Evolutionary conservation across 176 grass and related monocot genomes (phyloP).

Genomic region (Ensete glaucum): DNA sequence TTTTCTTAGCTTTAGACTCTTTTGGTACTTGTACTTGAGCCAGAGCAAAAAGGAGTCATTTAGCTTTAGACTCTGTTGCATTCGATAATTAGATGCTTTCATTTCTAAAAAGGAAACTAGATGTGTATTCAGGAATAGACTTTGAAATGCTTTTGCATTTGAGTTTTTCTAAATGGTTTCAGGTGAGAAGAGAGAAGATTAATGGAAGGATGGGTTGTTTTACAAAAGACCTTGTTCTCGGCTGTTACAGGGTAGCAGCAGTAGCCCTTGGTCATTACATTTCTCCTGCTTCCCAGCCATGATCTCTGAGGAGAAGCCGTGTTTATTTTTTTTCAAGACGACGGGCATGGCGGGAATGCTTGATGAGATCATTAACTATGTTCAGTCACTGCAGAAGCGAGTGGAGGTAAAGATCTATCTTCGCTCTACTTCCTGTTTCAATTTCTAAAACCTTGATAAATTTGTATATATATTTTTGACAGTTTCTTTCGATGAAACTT

Average conservation of each 20-base stretch:
- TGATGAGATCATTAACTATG: constrained; percentile 26
- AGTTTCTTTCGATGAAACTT: constrained; percentile 28
- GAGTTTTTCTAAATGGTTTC: background rate
- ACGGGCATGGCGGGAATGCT: constrained; percentile 24
- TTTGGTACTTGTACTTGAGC: too few species aligned
- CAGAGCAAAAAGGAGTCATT: too few species aligned
- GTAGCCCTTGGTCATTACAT: too few species aligned
- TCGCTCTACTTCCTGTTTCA: too few species aligned
- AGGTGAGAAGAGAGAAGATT: constrained; percentile 22
- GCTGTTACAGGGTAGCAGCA: constrained; percentile 20
- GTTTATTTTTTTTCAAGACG: background rate
- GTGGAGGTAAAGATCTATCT: constrained; percentile 5
- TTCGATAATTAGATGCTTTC: too few species aligned
- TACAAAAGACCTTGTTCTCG: constrained; percentile 20
- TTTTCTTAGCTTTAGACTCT: too few species aligned
- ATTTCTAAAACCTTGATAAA: too few species aligned
- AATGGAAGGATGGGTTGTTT: constrained; percentile 27
- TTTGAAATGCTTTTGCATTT: too few species aligned
- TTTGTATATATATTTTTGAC: background rate
- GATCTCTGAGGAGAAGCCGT: background rate
- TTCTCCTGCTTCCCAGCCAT: too few species aligned
- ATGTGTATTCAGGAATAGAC: too few species aligned
- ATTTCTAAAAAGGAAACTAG: too few species aligned
- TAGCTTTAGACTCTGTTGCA: too few species aligned
- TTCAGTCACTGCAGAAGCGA: constrained; percentile 24